phyloP scores from a whole-genome alignment of 805 yeast species.

The Candida coquimbonensis region DNA sequence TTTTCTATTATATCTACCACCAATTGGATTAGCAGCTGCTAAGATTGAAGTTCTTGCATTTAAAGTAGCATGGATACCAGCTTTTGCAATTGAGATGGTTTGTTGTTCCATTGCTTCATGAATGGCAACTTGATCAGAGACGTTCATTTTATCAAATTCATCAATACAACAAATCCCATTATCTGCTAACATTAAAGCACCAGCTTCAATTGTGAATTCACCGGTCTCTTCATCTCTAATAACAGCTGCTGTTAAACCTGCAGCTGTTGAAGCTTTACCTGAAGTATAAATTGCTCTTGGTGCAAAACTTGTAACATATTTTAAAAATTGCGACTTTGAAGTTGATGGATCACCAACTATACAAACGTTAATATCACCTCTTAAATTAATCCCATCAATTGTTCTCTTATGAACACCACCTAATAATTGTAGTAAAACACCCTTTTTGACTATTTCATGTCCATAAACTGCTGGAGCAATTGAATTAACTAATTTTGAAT shows the following conservation, averaged over 20 bases:
- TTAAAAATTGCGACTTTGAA: conserved; percentile 90
- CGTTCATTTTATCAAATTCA: conserved; percentile 97
- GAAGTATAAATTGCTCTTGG: conserved; percentile 96
- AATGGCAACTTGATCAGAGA: conserved; percentile 93
- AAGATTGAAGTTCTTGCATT: conserved; percentile 94
- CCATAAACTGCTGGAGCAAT: conserved; percentile 96
- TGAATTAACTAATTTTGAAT: conserved; percentile 76
- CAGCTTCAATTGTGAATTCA: conserved; percentile 96
- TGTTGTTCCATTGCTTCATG: conserved; percentile 99
- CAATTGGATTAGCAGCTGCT: conserved; percentile 98
- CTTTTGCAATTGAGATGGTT: conserved; percentile 96
- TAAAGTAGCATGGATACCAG: conserved; percentile 96
- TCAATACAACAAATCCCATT: conserved; percentile 98
- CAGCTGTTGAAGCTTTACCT: conserved; percentile 97
- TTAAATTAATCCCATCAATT: conserved; percentile 84
- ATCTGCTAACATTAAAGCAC: conserved; percentile 97
- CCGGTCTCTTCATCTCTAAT: conserved; percentile 96
- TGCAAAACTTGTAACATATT: conserved; percentile 84
- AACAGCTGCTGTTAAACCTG: conserved; percentile 97
- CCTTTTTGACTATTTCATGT: conserved; percentile 90
- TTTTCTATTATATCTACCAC: conserved; percentile 92
- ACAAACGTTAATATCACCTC: conserved; percentile 96
- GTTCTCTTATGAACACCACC: conserved; percentile 96
- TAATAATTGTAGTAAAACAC: conserved; percentile 76
- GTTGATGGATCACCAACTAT: conserved; percentile 98